Base-by-base conservation (phyloP, 2,329 filamentous ascomycete genomes). In the Pseudogymnoascus pannorum region DNA sequence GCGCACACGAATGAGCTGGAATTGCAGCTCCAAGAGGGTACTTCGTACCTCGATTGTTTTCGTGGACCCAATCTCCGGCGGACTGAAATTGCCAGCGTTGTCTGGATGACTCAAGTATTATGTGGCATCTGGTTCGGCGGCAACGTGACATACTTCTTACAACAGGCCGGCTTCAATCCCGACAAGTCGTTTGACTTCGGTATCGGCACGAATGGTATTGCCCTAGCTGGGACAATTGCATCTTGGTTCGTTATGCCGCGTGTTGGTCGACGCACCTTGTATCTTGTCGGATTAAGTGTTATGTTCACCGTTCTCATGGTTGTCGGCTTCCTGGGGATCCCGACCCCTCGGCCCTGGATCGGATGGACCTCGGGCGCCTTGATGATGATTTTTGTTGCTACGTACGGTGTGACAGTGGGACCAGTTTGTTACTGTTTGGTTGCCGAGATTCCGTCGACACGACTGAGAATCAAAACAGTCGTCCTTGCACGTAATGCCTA, bases 211-310 rank as follows among this genome's bases (percentile, higher is more conserved):
- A 74, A 72, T 4, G 72, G 70, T 2, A 72, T 72, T 44, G 75
- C 75, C 18, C 70, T 78, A 5, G 64, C 74, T 11, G 76, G 75
- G 7, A 75, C 72, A 75, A 75, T 48, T 67, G 35, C 61, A 18
- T 64, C 59, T 66, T 75, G 60, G 74, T 73, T 59, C 69, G 71
- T 40, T 66, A 85, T 83, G 7, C 69, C 84, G 20, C 89, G 89
- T 2, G 75, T 92, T 58, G 91, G 91, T 57, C 88, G 91, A 58
- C 84, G 75, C 5, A 71, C 68, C 3, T 63, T 76, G 8, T 74
- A 74, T 59, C 63, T 75, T 7, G 59, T 24, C 20, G 70, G 70
- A 6, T 65, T 70, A 35, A 48, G 58, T 9, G 64, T 61, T 5
- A 48, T 64, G 5, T 64, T 61, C 3, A 44, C 36, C 9, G 26